Base-by-base conservation (phyloP, 371 early-diverging fungal genomes). In the Rhizopus microsporus region DNA sequence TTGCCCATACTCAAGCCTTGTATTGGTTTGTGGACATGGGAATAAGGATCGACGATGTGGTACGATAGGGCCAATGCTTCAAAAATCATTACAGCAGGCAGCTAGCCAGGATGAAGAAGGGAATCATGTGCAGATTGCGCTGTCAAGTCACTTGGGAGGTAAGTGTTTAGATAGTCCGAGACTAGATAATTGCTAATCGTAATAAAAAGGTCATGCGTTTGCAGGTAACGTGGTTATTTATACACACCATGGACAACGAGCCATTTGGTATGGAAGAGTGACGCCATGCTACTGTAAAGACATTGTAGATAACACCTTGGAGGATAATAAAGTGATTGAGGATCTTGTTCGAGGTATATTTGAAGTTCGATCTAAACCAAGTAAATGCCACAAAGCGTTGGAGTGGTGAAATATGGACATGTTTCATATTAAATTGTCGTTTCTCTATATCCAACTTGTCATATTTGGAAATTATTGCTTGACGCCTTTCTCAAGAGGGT, bases 241-340 rank as follows among this genome's bases (percentile, higher is more conserved):
- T 59, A 71, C 69, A 7, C 61, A 71, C 39, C 51, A 64, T 17
- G 75, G 75, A 7, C 67, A 67, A 40, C 59, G 75, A 3, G 71
- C 72, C n/a, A 71, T 74, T 35, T 74, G 75, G 75, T 74, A 74
- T 39, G 75, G 75, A 32, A 58, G 75, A 56, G 72, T 74, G 8
- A 74, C 71, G 12, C 75, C 75, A 5, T 74, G 75, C 42, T 64
- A 67, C 13, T 74, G 75, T 38, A 51, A 51, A 29, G 75, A 74
- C 38, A 65, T 74, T 40, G 56, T 74, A 7, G 59, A 64, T 10
- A 60, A 71, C 35, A 60, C 72, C 6, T 42, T 74, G 13, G 40
- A 54, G 7, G 64, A 71, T 49, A 62, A 74, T 38, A 57, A 66
- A 38, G 65, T 74, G 5, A 61, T 71, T 39, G 69, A 67, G 7